These are phyloP conservation scores for Aurantiochytrium sp. DNA, from an alignment of 108 stramenopile species.

Conservation along the genomic window DNA sequence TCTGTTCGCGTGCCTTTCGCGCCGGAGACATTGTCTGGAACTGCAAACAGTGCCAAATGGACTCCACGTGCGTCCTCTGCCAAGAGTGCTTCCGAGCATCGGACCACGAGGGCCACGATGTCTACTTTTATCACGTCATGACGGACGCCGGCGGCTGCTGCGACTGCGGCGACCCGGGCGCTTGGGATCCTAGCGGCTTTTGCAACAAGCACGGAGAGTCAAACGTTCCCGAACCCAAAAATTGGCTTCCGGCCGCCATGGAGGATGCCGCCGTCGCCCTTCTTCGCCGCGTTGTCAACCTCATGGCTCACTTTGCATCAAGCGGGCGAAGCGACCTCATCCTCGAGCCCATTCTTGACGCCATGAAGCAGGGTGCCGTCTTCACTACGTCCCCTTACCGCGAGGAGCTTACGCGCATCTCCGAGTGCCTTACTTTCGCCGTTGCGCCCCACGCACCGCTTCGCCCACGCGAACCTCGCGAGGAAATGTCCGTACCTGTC, in stretches of 20 bases:
- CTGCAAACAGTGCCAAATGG: conserved; percentile 85
- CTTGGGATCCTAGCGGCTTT: conserved; percentile 82
- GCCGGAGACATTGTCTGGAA: conserved; percentile 96
- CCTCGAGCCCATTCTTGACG: not conserved
- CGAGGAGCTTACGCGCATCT: not conserved
- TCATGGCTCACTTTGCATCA: conserved; percentile 34
- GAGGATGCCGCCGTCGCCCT: conserved; percentile 37
- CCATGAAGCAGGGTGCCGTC: not conserved
- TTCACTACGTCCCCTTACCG: not conserved
- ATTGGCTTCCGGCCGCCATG: not conserved
- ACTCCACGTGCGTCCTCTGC: conserved; percentile 92
- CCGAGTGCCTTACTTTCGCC: not conserved
- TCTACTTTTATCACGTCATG: conserved; percentile 85
- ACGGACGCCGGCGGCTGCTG: conserved; percentile 83
- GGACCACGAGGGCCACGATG: conserved; percentile 88
- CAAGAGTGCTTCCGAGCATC: conserved; percentile 77
- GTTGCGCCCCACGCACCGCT: not conserved
- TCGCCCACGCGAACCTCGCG: not conserved
- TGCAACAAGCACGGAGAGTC: conserved; percentile 45
- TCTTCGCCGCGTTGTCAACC: conserved; percentile 29
- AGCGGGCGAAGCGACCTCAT: conserved; percentile 20
- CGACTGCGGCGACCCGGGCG: conserved; percentile 93
- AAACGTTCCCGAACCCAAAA: not conserved
- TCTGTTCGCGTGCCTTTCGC: conserved; percentile 49
- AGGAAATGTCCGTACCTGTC: not conserved